These are phyloP conservation scores for Phialophora tarda DNA, from an alignment of 2,329 filamentous ascomycete genomes.

Conservation along the genomic window DNA sequence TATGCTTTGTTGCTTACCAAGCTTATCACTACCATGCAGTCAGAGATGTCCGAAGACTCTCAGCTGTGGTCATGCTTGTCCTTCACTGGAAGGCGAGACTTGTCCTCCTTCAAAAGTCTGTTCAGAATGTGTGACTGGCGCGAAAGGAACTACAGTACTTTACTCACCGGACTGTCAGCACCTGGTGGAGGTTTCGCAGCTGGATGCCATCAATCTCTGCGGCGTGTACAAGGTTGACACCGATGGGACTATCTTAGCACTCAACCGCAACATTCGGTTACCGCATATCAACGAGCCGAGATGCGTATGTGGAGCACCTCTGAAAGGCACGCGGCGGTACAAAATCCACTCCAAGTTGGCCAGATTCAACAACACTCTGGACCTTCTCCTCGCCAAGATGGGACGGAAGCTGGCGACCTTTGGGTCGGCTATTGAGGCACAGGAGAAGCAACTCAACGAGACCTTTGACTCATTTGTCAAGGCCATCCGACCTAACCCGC, in stretches of 20 bases:
- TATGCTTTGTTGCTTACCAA: slow-evolving; percentile 36
- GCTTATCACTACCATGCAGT: slow-evolving; percentile 27
- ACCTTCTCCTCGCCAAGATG: slow-evolving; percentile 38
- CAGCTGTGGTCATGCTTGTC: slow-evolving; percentile 35
- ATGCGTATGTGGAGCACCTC: slow-evolving; percentile 37
- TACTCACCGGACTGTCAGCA: slow-evolving; percentile 33
- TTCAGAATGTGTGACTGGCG: slow-evolving; percentile 25
- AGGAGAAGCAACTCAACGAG: slow-evolving; percentile 29
- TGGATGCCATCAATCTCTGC: slow-evolving; percentile 31
- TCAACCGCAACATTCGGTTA: neutral
- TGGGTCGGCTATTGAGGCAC: slow-evolving; percentile 31
- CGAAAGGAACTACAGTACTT: slow-evolving; percentile 16
- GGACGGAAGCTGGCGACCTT: slow-evolving; percentile 35
- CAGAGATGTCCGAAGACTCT: slow-evolving; percentile 27
- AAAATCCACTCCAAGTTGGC: slow-evolving; percentile 30
- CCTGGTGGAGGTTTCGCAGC: slow-evolving; percentile 23
- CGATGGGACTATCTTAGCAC: slow-evolving; percentile 11
- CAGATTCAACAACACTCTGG: slow-evolving; percentile 30
- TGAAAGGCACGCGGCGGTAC: slow-evolving; percentile 35
- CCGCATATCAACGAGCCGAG: slow-evolving; percentile 17
- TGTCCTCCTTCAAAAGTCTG: slow-evolving; percentile 29
- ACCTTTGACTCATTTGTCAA: slow-evolving; percentile 34
- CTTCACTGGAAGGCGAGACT: slow-evolving; percentile 33
- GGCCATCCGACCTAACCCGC: slow-evolving; percentile 39
- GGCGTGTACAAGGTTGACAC: slow-evolving; percentile 15